phyloP scores from a whole-genome alignment of 2,329 filamentous ascomycete species.

The Apiospora malaysiana region DNA sequence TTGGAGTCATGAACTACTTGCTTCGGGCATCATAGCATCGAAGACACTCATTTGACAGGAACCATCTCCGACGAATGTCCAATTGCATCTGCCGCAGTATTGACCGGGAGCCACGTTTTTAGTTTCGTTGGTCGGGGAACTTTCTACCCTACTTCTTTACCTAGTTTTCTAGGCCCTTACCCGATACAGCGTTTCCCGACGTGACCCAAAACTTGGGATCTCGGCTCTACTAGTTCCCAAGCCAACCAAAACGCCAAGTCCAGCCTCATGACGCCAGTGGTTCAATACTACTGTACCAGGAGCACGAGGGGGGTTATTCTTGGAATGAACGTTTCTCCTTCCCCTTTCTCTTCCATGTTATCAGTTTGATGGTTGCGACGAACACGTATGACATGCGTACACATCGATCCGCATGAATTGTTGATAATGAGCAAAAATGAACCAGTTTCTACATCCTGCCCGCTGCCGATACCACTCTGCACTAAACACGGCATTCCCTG shows the following conservation, averaged over 20 bases:
- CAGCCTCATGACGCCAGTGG: neutral
- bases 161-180: neutral
- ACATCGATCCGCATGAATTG: neutral
- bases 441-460: neutral
- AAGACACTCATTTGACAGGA: neutral
- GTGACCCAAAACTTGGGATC: neutral
- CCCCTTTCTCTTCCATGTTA: too few relatives aligned
- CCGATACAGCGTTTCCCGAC: neutral
- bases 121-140: neutral
- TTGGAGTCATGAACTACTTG: neutral
- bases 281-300: neutral
- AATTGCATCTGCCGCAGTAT: neutral
- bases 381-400: neutral
- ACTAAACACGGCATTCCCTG: neutral
- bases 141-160: too few relatives aligned
- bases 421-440: neutral
- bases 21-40: neutral
- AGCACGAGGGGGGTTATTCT: neutral
- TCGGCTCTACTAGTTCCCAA: neutral
- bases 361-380: neutral
- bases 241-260: constrained; percentile 5
- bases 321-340: neutral
- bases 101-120: neutral
- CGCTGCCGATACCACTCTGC: neutral
- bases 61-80: neutral